Evolutionary conservation across 2,329 filamentous ascomycete species (phyloP), one percentile per base, ranked within the genome.

Genomic region (Pyrenochaeta sp.): DNA sequence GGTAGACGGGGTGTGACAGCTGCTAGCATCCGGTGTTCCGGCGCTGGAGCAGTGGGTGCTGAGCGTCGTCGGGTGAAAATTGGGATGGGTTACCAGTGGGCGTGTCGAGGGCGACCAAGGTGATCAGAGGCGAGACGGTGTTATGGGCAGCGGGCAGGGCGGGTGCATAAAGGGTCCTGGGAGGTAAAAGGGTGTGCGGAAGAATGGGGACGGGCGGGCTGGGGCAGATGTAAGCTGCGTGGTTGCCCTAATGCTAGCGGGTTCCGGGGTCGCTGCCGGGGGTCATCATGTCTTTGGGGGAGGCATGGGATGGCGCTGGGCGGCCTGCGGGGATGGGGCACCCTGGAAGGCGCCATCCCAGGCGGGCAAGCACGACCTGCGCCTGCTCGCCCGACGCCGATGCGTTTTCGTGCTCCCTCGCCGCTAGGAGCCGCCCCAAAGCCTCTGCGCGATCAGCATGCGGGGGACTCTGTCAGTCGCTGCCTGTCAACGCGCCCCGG

Each of bases 331-430:
- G 57, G 57, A 22, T 34, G n/a, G 18, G 30, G 8, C 18, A 21
- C 18, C 30, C 36, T 47, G 42, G 44, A 34, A 48, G 46, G 35
- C 51, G 47, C 52, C 49, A 45, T 49, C 36, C 53, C 48, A 40
- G 44, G 48, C 48, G 42, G 38, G 40, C 50, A 46, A 35, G 39
- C 38, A 45, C 44, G 34, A 45, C 29, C 47, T 43, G 41, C 44
- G 44, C 29, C 47, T 43, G 41, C 44, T 39, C 38, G 41, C 14
- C 45, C 35, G 31, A 48, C 49, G 55, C 65, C 65, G 64, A 60
- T 51, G 51, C 53, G 49, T 66, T 67, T 67, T 67, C 63, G 64
- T 62, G 42, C 31, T 18, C 23, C 31, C 23, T 49, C 35, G 49
- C 51, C 58, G 52, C 63, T 61, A 65, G 41, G n/a, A n/a, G 35